Evolutionary conservation across 371 early-diverging fungal species (phyloP).

Genomic region (Haplosporangium sp.): DNA sequence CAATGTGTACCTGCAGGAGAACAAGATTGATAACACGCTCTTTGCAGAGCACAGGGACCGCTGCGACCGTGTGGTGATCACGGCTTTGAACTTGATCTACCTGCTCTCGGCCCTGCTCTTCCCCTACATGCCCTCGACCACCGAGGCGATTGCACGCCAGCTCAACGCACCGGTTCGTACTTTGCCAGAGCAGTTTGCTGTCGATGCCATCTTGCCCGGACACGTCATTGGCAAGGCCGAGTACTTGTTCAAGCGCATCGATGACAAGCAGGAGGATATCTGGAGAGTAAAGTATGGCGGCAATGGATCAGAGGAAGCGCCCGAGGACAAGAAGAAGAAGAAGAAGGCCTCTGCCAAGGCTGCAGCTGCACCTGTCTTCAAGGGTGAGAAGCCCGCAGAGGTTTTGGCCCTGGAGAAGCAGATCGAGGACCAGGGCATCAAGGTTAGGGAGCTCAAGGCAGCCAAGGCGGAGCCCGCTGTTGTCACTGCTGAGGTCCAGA

Average conservation of each 20-base stretch:
- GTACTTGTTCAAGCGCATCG: constrained; percentile 91
- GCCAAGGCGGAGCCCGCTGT: constrained; percentile 61
- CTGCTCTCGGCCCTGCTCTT: constrained; percentile 87
- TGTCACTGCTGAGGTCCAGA: constrained; percentile 55
- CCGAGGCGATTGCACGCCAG: constrained; percentile 82
- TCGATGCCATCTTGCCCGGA: constrained; percentile 77
- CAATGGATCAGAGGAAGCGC: constrained; percentile 43
- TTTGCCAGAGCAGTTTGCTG: constrained; percentile 79
- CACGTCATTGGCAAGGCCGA: constrained; percentile 90
- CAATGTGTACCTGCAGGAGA: constrained; percentile 96
- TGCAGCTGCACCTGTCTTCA: constrained; percentile 55
- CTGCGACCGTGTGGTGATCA: constrained; percentile 89
- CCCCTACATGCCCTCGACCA: constrained; percentile 96
- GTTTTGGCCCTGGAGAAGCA: constrained; percentile 60
- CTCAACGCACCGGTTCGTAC: constrained; percentile 82
- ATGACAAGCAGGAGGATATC: constrained; percentile 80
- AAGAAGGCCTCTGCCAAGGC: constrained; percentile 48
- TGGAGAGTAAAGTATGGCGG: constrained; percentile 81
- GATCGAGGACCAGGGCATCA: constrained; percentile 64
- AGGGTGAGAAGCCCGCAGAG: constrained; percentile 59
- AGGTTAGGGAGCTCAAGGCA: constrained; percentile 65
- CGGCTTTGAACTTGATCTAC: constrained; percentile 89
- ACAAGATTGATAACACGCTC: constrained; percentile 88
- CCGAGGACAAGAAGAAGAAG: constrained; percentile 59
- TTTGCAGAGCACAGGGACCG: constrained; percentile 79